Evolutionary conservation across 805 yeast species (phyloP).

Genomic region (Tetrapisispora pingtungensis): DNA sequence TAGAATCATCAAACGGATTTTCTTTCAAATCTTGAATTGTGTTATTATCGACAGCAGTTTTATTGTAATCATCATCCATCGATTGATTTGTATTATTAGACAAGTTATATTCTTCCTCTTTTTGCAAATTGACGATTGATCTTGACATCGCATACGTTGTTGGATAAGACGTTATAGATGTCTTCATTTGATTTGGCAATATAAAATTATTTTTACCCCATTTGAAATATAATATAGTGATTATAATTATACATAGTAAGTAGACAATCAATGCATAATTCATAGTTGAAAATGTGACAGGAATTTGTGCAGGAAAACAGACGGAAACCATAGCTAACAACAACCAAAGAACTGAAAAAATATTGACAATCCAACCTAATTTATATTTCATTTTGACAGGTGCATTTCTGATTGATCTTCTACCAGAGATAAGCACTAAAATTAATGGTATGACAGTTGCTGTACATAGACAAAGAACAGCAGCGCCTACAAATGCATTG

Average conservation of each 20-base stretch:
- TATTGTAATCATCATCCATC: not conserved
- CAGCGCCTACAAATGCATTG: constrained; percentile 75
- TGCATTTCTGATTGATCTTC: constrained; percentile 56
- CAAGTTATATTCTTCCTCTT: not conserved
- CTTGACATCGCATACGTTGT: not conserved
- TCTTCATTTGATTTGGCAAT: constrained; percentile 42
- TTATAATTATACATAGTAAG: constrained; percentile 34
- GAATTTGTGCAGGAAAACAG: constrained; percentile 63
- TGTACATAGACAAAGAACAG: constrained; percentile 62
- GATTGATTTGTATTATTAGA: not conserved
- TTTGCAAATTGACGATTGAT: not conserved
- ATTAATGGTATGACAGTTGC: constrained; percentile 72
- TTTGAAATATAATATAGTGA: constrained; percentile 40
- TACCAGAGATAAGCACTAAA: constrained; percentile 47
- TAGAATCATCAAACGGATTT: constrained; percentile 2
- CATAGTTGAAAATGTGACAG: constrained; percentile 35
- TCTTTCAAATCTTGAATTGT: not conserved
- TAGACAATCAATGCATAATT: constrained; percentile 56
- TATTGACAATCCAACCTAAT: constrained; percentile 56
- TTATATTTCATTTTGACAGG: constrained; percentile 50
- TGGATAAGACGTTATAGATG: not conserved
- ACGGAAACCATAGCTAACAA: constrained; percentile 46
- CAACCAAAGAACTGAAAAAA: constrained; percentile 51
- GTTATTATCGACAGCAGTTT: not conserved
- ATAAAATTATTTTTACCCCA: constrained; percentile 59